Base-by-base conservation (phyloP, 805 yeast genomes). In the Cyberlindnera maclurae region DNA sequence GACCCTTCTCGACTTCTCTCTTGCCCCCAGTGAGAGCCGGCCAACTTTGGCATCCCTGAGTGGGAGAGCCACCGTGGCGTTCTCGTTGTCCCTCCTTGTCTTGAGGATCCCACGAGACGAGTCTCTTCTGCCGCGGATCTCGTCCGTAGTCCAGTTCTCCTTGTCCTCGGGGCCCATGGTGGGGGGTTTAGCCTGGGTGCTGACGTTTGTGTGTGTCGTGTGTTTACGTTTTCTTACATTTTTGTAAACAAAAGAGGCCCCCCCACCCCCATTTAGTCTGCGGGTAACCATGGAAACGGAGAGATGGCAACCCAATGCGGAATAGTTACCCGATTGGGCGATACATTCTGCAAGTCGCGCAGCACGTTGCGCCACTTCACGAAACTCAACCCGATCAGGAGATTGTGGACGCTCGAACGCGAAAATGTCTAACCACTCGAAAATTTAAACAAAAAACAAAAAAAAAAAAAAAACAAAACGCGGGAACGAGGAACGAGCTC, bases 1-100 rank as follows among this genome's bases (percentile, higher is more conserved):
- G 2, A 55, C 59, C 15, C 59, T 45, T 38, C 59, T 41, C n/a
- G 12, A 6, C 38, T 49, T 48, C 31, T 49, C 47, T 34, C 49
- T 46, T 2, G 40, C 44, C 4, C 31, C 44, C 18, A 37, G 36
- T 4, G 50, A 24, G 4, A 31, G 37, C 2, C 38, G 15, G 12
- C 33, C 44, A 8, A 40, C 43, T 31, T 49, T 50, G 12, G 49
- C 28, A 9, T 52, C 39, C 3, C 51, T 42, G 5, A 53, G 38
- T 2, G 46, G 57, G 16, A 43, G 29, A 13, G 48, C 33, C 0
- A 45, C 34, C 2, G 55, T 51, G 26, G 36, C 31, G 34, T 47
- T 47, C 12, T 37, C 50, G 8, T 47, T 42, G 13, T 26, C 31
- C 4, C 18, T 27, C 26, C 37, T 27, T 18, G 18, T 37, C 32